Evolutionary conservation across 805 yeast genomes (phyloP).

Genomic region (Novakomyces olei): DNA sequence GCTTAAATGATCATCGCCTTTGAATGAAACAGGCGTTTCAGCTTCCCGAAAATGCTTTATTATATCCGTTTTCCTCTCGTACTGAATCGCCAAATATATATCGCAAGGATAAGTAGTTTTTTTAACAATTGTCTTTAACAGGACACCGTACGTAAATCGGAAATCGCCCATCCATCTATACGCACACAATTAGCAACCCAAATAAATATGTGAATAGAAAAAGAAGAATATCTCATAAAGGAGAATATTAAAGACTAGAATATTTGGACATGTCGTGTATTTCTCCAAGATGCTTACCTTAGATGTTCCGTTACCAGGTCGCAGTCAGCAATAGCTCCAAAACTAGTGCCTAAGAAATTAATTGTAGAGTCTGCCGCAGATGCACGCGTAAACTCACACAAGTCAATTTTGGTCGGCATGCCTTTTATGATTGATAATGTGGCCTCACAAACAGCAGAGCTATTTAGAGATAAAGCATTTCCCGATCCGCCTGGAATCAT

Average conservation of each 20-base stretch:
- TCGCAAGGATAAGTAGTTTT: too few species aligned
- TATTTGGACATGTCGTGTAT: slow-evolving; percentile 20
- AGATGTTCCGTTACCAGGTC: slow-evolving; percentile 84
- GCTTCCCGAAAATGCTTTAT: not conserved
- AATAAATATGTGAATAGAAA: not conserved
- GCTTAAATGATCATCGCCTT: not conserved
- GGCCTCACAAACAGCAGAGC: slow-evolving; percentile 47
- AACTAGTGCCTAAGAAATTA: slow-evolving; percentile 63
- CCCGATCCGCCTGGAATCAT: slow-evolving; percentile 91
- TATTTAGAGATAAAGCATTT: slow-evolving; percentile 68
- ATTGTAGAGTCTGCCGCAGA: slow-evolving; percentile 16
- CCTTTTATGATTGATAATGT: slow-evolving; percentile 57
- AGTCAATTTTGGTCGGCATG: slow-evolving; percentile 38
- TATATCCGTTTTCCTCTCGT: too few species aligned
- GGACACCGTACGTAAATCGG: not conserved
- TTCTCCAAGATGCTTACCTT: slow-evolving; percentile 81
- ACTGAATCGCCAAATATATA: not conserved
- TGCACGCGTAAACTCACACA: slow-evolving; percentile 61
- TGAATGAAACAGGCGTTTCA: not conserved
- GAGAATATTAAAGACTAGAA: too few species aligned
- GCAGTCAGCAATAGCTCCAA: slow-evolving; percentile 83
- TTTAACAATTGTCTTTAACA: not conserved
- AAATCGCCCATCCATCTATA: not conserved
- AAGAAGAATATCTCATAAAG: too few species aligned
- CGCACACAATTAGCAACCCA: not conserved